Base-by-base conservation (phyloP, 2,329 filamentous ascomycete genomes). In the Trichophyton mentagrophytes region DNA sequence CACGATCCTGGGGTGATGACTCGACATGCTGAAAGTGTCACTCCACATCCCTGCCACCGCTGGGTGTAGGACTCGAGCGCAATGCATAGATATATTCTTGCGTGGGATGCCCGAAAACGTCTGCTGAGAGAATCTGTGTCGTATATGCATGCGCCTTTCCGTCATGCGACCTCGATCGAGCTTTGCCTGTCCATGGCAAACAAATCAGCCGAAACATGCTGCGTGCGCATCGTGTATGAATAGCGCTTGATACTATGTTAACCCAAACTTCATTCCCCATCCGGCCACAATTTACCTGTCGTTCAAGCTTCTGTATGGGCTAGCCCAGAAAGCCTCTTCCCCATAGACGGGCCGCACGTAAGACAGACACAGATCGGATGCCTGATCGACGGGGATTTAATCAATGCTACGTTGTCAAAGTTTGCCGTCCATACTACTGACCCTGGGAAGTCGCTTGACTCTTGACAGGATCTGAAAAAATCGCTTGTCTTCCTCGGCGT, bases 321-420 rank as follows among this genome's bases (percentile, higher is more conserved):
- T 36, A 36, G 51, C 51, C 51, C 13, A 27, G 13, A 55, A 55
- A 55, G 27, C 20, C 36, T 57, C 55, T 57, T 57, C 36, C 22
- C 40, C 55, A 57, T 57, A 44, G 40, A 57, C 55, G 55, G 55
- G 55, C 55, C 55, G 55, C 55, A 57, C 22, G 55, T 57, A 40
- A 57, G 33, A 57, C 55, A 57, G 55, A 57, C 55, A 57, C 55
- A 57, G 55, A 42, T 57, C 55, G 49, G 49, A 53, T 15, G 49
- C 49, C 49, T 53, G 49, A 53, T 53, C 27, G 27, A 55, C 51
- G 51, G 51, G 51, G 51, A 33, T 36, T 17, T 36, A 36, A 36
- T 20, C 27, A 55, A 55, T 55, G 30, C 51, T 55, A 55, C 51
- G 27, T 55, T 55, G 51, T 55, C 51, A 55, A 55, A 36, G 30